Percentiles rank a stretch among this genome's conserved stretches.
Conservation (phyloP, 371 early-diverging fungal genomes). For the Mortierella sp. region DNA sequence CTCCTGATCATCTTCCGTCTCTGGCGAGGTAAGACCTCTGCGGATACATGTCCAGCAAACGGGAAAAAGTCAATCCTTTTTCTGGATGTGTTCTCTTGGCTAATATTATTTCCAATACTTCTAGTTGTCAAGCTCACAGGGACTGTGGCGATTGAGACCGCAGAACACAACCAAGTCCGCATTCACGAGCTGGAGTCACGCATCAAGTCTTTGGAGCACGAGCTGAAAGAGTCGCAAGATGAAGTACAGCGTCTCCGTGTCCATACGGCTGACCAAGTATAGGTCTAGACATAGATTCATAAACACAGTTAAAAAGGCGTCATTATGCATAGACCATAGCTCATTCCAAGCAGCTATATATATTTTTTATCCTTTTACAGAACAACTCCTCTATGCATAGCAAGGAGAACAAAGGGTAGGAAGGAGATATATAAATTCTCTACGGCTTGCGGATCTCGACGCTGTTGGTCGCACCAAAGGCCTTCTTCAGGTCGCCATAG, state of each 20-base stretch:
- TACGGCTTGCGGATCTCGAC: constrained; percentile 63
- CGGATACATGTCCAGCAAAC: too few relatives aligned
- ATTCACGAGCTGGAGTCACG: constrained; percentile 7
- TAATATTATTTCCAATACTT: too few relatives aligned
- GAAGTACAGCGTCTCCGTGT: constrained; percentile 41
- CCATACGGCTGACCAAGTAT: constrained; percentile 32
- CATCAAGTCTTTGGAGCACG: constrained; percentile 23
- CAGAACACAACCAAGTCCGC: constrained; percentile 21
- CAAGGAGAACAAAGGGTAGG: too few relatives aligned
- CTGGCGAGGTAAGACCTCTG: constrained; percentile 18
- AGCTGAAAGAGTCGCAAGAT: constrained; percentile 28
- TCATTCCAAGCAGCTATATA: too few relatives aligned
- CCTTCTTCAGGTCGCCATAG: constrained; percentile 72
- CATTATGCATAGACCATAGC: too few relatives aligned
- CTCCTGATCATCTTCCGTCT: constrained; percentile 53
- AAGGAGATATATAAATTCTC: too few relatives aligned
- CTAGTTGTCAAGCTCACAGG: constrained; percentile 43
- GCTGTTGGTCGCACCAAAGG: constrained; percentile 72
- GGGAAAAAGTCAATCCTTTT: too few relatives aligned
- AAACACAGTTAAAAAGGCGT: too few relatives aligned
- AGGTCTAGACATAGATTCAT: not conserved
- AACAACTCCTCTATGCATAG: too few relatives aligned
- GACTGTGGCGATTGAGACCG: constrained; percentile 43
- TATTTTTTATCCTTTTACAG: too few relatives aligned
- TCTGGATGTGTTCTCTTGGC: too few relatives aligned